Evolutionary conservation across 1,284 basidiomycete genomes (phyloP).

Genomic region (Cystobasidiaceae sp.): DNA sequence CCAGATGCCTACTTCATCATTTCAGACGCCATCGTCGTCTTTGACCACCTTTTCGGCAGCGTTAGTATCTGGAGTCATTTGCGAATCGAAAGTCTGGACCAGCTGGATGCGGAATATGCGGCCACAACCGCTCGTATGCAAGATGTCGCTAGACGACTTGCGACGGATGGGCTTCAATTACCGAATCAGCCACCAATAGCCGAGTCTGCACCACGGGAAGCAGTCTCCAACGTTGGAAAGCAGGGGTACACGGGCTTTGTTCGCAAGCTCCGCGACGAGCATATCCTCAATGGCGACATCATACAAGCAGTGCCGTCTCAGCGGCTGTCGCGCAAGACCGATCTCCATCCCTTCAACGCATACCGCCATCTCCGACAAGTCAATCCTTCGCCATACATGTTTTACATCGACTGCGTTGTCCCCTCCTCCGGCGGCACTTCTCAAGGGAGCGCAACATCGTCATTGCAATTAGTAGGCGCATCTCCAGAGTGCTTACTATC

Average conservation of each 20-base stretch:
- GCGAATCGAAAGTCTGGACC: constrained; percentile 6
- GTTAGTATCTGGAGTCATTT: constrained; percentile 61
- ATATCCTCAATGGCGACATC: constrained; percentile 93
- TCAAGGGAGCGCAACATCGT: constrained; percentile 44
- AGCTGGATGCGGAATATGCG: constrained; percentile 16
- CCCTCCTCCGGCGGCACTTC: constrained; percentile 1
- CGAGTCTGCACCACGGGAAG: constrained; percentile 55
- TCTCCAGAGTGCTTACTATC: constrained; percentile 98
- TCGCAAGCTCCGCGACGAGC: constrained; percentile 75
- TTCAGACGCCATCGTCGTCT: constrained; percentile 87
- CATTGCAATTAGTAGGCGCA: constrained; percentile 88
- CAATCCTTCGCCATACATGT: constrained; percentile 99
- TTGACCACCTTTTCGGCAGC: constrained; percentile 93
- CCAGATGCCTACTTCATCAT: constrained; percentile 98
- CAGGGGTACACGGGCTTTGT: constrained; percentile 89
- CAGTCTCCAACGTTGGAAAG: constrained; percentile 87
- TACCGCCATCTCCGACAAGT: constrained; percentile 65
- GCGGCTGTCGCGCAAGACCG: constrained; percentile 74
- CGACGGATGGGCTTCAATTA: constrained; percentile 53
- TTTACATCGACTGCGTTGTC: constrained; percentile 75
- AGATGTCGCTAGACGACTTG: constrained; percentile 61
- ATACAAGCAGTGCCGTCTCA: constrained; percentile 99
- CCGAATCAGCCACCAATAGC: constrained; percentile 49
- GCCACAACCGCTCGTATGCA: constrained; percentile 57
- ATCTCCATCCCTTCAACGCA: constrained; percentile 93